Evolutionary conservation across 345 rosid species (phyloP).

Genomic region (Draba incana): DNA sequence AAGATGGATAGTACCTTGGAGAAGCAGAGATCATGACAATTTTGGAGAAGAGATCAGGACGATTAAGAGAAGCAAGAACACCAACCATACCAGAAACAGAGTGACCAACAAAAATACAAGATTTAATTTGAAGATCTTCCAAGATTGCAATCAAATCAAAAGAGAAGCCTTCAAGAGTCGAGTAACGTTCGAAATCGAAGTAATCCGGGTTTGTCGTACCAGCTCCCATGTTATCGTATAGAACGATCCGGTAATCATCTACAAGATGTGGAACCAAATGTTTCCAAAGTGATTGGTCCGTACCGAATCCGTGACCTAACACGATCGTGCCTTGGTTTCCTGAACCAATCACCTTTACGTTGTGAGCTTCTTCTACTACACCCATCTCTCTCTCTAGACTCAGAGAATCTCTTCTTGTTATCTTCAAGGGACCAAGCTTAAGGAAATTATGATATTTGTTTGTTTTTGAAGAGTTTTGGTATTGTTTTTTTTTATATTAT

Average conservation of each 20-base stretch:
- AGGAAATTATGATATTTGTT: not conserved
- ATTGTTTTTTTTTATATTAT: not conserved
- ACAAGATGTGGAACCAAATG: slow-evolving; percentile 85
- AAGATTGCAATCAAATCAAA: slow-evolving; percentile 80
- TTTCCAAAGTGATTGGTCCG: slow-evolving; percentile 95
- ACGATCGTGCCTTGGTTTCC: slow-evolving; percentile 59
- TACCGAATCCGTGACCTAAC: slow-evolving; percentile 87
- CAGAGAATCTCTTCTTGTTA: slow-evolving; percentile 17
- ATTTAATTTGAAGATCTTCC: slow-evolving; percentile 59
- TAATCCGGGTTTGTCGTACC: slow-evolving; percentile 91
- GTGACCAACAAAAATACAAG: slow-evolving; percentile 79
- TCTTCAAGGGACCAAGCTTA: not conserved
- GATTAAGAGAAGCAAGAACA: slow-evolving; percentile 74
- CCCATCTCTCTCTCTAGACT: slow-evolving; percentile 54
- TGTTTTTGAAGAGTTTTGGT: slow-evolving; percentile 10
- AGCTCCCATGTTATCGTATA: slow-evolving; percentile 91
- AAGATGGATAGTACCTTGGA: slow-evolving; percentile 61
- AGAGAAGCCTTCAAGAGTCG: slow-evolving; percentile 75
- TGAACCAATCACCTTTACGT: slow-evolving; percentile 67
- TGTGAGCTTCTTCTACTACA: slow-evolving; percentile 81
- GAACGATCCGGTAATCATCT: slow-evolving; percentile 62
- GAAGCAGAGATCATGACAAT: slow-evolving; percentile 70
- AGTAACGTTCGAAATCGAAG: slow-evolving; percentile 77
- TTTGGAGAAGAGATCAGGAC: slow-evolving; percentile 83
- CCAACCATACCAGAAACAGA: slow-evolving; percentile 88